Evolutionary conservation across 805 yeast genomes (phyloP).

Genomic region (Spathaspora boniae): DNA sequence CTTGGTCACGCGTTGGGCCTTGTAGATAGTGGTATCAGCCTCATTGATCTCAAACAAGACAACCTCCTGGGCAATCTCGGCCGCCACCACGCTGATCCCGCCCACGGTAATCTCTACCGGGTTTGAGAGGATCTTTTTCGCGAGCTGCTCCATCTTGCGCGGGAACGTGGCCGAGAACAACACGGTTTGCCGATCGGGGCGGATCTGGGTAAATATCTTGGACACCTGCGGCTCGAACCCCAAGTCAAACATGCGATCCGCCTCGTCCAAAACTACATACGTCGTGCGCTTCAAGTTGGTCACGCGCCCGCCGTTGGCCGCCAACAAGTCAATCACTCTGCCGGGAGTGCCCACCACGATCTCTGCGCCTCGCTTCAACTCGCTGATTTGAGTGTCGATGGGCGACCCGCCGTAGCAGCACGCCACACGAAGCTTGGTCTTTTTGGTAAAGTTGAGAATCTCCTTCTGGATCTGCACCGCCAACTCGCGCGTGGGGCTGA

Average conservation of each 20-base stretch:
- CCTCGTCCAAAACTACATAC: slow-evolving; percentile 89
- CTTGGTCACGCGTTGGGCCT: slow-evolving; percentile 15
- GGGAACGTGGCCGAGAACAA: slow-evolving; percentile 95
- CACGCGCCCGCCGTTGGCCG: slow-evolving; percentile 79
- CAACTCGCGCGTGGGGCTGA: slow-evolving; percentile 91
- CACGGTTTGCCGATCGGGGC: slow-evolving; percentile 88
- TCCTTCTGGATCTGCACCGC: slow-evolving; percentile 81
- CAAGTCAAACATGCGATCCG: slow-evolving; percentile 94
- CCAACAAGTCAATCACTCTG: slow-evolving; percentile 79
- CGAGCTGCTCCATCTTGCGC: slow-evolving; percentile 68
- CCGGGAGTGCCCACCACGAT: slow-evolving; percentile 95
- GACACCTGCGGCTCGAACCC: slow-evolving; percentile 96
- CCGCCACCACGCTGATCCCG: slow-evolving; percentile 74
- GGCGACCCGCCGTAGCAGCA: slow-evolving; percentile 93
- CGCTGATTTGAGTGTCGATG: slow-evolving; percentile 77
- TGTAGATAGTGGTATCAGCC: slow-evolving; percentile 37
- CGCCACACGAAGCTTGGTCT: slow-evolving; percentile 46
- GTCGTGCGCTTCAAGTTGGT: slow-evolving; percentile 66
- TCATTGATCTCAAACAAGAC: slow-evolving; percentile 44
- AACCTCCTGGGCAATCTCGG: slow-evolving; percentile 71
- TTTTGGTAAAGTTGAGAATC: slow-evolving; percentile 52
- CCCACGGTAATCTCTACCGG: slow-evolving; percentile 83
- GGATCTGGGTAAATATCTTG: slow-evolving; percentile 67
- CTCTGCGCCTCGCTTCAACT: slow-evolving; percentile 71
- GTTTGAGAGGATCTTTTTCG: slow-evolving; percentile 54